Conservation (phyloP, 768 basidiomycete genomes). For the Lactarius sp. region DNA sequence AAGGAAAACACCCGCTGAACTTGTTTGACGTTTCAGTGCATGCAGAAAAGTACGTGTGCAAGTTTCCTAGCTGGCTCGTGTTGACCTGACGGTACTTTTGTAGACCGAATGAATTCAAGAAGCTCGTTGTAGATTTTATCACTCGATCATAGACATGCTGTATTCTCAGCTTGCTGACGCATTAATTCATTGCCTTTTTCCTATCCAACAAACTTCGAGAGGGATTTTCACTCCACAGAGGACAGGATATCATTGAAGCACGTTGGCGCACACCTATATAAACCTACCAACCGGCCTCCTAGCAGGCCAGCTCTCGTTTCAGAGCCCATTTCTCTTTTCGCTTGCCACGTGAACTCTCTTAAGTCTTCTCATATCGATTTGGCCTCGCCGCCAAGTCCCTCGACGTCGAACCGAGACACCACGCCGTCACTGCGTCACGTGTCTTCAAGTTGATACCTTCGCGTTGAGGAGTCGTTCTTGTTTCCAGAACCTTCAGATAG, state of each 20-base stretch:
- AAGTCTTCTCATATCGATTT: too few species aligned
- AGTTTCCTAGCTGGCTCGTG: background rate
- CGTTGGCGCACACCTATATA: background rate
- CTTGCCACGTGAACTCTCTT: too few species aligned
- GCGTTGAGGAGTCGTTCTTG: too few species aligned
- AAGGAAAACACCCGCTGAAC: background rate
- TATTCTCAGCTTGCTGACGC: background rate
- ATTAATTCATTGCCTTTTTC: background rate
- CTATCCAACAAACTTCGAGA: too few species aligned
- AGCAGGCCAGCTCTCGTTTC: too few species aligned
- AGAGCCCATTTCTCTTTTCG: too few species aligned
- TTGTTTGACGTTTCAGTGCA: conserved; percentile 52
- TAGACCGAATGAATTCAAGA: conserved; percentile 55
- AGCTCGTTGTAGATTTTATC: conserved; percentile 33
- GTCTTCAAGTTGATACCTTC: too few species aligned
- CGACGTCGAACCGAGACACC: too few species aligned
- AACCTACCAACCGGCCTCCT: too few species aligned
- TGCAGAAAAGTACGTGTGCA: conserved; percentile 54
- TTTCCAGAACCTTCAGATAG: too few species aligned
- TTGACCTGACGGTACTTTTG: background rate
- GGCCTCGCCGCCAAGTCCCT: too few species aligned
- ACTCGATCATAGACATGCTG: conserved; percentile 26
- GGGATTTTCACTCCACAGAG: background rate
- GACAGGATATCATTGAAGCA: conserved; percentile 15
- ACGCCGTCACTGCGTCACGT: too few species aligned